phyloP scores from a whole-genome alignment of 192 early-diverging fungal genomes.

The Jimgerdemannia lactiflua region DNA sequence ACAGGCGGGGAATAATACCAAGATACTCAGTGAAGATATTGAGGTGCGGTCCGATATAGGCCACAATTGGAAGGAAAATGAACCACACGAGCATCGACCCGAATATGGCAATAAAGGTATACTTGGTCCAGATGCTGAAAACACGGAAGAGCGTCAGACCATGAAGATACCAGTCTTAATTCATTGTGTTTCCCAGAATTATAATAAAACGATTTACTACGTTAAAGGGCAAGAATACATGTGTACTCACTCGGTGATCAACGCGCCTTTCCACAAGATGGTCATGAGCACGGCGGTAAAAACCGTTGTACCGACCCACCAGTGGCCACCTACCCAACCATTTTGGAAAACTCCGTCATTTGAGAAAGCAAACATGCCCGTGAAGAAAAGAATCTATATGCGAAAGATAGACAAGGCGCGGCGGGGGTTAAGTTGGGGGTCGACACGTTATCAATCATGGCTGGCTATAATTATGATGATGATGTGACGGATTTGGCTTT shows the following conservation, averaged over 20 bases:
- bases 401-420: background rate
- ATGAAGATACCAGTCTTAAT: no score
- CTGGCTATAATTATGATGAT: background rate
- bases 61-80: constrained; percentile 81
- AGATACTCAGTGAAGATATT: constrained; percentile 69
- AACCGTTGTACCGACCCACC: constrained; percentile 87
- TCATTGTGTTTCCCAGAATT: background rate
- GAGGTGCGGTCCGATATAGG: constrained; percentile 60
- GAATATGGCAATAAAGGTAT: constrained; percentile 86
- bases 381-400: constrained; percentile 63
- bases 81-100: constrained; percentile 93
- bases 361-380: constrained; percentile 61
- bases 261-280: constrained; percentile 87
- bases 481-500: background rate
- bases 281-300: constrained; percentile 89
- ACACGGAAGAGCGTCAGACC: no score
- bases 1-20: constrained; percentile 65
- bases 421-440: background rate
- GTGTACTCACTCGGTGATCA: constrained; percentile 73
- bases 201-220: background rate
- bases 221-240: background rate
- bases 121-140: constrained; percentile 87
- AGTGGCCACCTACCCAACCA: constrained; percentile 79
- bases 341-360: constrained; percentile 65
- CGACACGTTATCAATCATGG: no score